Conservation (phyloP, 768 basidiomycete species). For the Collybia mongolica region DNA sequence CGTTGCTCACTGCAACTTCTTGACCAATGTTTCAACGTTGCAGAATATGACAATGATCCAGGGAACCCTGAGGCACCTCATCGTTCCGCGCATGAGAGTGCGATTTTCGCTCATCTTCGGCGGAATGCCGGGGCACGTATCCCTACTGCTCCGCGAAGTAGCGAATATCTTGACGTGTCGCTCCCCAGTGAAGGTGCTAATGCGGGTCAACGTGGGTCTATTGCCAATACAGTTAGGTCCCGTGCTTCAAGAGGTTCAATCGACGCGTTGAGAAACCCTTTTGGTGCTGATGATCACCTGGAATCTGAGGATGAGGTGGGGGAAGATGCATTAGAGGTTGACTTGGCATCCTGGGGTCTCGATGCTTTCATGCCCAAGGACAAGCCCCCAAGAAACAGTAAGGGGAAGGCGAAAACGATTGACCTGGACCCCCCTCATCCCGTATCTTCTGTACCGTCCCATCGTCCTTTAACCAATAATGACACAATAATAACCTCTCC, state of each 20-base stretch:
- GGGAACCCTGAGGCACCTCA: conserved; percentile 59
- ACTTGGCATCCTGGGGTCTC: conserved; percentile 82
- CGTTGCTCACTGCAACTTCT: neutral
- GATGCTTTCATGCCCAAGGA: conserved; percentile 75
- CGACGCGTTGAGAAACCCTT: conserved; percentile 71
- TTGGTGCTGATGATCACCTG: conserved; percentile 59
- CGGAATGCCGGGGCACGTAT: conserved; percentile 50
- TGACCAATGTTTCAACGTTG: conserved; percentile 4
- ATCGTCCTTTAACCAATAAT: conserved; percentile 39
- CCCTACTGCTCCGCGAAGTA: conserved; percentile 42
- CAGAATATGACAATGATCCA: conserved; percentile 91
- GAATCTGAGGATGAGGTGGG: conserved; percentile 54
- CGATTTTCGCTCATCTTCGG: conserved; percentile 80
- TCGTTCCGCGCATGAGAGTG: conserved; percentile 77
- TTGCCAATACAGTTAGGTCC: conserved; percentile 46
- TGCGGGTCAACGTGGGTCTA: conserved; percentile 53
- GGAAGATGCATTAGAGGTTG: conserved; percentile 52
- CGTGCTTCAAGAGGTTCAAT: conserved; percentile 57
- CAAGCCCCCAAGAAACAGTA: conserved; percentile 45
- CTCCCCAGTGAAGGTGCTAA: conserved; percentile 55
- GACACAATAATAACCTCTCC: conserved; percentile 30
- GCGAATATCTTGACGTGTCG: conserved; percentile 67
- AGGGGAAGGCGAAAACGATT: conserved; percentile 36
- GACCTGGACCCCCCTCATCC: conserved; percentile 39
- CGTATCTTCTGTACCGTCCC: conserved; percentile 40